These are phyloP conservation scores for Trichoderma koningiopsis DNA, from an alignment of 2,329 filamentous ascomycete genomes.

Conservation along the genomic window DNA sequence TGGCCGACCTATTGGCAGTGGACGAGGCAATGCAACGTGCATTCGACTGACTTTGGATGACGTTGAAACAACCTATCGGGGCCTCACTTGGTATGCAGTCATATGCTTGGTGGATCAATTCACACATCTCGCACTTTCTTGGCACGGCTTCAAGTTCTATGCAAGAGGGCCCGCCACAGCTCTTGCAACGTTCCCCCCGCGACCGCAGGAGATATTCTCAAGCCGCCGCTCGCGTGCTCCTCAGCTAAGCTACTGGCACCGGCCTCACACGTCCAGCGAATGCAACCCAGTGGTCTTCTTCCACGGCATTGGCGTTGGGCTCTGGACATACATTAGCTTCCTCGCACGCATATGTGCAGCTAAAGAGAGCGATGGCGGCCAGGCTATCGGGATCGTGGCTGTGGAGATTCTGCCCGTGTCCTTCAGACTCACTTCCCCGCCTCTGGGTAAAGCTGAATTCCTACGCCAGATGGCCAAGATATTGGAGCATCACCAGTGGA, in stretches of 20 bases:
- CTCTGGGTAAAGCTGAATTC: conserved; percentile 55
- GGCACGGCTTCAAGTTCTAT: conserved; percentile 56
- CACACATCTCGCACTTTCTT: conserved; percentile 49
- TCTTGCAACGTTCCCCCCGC: conserved; percentile 57
- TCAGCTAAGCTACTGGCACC: conserved; percentile 65
- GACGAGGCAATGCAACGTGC: conserved; percentile 57
- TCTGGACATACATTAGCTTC: conserved; percentile 63
- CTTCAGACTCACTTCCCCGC: conserved; percentile 60
- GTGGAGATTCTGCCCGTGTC: conserved; percentile 68
- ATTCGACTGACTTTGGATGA: conserved; percentile 68
- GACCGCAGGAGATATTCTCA: conserved; percentile 53
- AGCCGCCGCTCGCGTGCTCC: conserved; percentile 50
- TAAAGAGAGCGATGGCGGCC: conserved; percentile 38
- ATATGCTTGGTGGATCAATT: conserved; percentile 57
- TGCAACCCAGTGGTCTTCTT: conserved; percentile 66
- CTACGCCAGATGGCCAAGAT: conserved; percentile 58
- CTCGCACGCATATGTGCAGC: conserved; percentile 52
- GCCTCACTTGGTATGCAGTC: conserved; percentile 65
- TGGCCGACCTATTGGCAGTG: conserved; percentile 53
- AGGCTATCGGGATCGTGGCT: conserved; percentile 63
- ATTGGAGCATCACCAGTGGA: conserved; percentile 58
- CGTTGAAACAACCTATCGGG: conserved; percentile 62
- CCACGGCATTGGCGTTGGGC: conserved; percentile 70
- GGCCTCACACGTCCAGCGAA: conserved; percentile 54
- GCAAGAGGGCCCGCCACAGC: conserved; percentile 37